phyloP scores from a whole-genome alignment of 2,329 filamentous ascomycete species.

The Calycina marina region DNA sequence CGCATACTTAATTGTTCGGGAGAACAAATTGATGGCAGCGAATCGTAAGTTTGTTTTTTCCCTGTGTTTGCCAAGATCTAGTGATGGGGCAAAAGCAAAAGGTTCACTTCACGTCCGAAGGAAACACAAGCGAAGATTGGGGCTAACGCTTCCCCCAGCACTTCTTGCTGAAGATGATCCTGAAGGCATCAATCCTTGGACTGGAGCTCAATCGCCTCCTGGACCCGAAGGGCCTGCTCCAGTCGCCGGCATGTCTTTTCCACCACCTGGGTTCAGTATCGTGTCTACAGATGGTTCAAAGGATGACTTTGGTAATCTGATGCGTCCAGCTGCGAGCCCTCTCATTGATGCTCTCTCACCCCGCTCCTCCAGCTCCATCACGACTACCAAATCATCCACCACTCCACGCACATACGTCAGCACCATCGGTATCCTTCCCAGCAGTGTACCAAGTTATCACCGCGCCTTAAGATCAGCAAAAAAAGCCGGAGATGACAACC shows the following conservation, averaged over 20 bases:
- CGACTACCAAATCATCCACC: slow-evolving; percentile 17
- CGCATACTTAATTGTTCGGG: slow-evolving; percentile 92
- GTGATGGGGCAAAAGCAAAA: neutral
- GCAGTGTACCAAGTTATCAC: slow-evolving; percentile 81
- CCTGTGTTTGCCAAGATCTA: slow-evolving; percentile 1
- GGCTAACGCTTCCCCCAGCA: no score
- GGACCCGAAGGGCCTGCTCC: no score
- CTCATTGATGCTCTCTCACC: slow-evolving; percentile 20
- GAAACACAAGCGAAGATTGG: no score
- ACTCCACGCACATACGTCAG: slow-evolving; percentile 34
- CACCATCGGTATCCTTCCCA: slow-evolving; percentile 84
- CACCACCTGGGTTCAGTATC: no score
- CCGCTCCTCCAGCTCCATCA: slow-evolving; percentile 20
- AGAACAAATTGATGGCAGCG: slow-evolving; percentile 93
- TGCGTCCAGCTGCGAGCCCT: no score
- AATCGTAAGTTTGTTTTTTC: slow-evolving; percentile 52
- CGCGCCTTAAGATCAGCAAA: slow-evolving; percentile 73
- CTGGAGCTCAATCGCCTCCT: no score
- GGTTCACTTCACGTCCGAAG: no score
- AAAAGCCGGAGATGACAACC: slow-evolving; percentile 36
- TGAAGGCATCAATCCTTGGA: no score
- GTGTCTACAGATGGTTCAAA: no score
- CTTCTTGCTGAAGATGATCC: no score
- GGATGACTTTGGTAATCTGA: no score
- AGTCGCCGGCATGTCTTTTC: no score